Base-by-base conservation (phyloP, 2,329 filamentous ascomycete species). In the Talaromyces rugulosus region DNA sequence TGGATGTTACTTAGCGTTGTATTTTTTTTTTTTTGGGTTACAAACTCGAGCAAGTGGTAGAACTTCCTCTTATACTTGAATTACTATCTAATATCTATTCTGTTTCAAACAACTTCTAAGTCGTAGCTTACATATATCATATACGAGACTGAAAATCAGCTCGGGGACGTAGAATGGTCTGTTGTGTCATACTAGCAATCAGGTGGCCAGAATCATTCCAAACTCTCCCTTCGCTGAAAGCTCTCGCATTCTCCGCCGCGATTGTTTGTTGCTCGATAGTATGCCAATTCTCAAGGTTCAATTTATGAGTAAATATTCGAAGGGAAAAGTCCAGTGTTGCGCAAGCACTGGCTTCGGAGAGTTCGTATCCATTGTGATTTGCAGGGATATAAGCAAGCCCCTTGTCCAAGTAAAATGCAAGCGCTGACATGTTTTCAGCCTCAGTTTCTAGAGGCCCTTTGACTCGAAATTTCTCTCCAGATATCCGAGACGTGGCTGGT, bases 261-360 rank as follows among this genome's bases (percentile, higher is more conserved):
- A 44, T 44, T 1, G 42, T 44, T 44, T 44, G 14, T 23, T 44
- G 42, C 11, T 44, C 42, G 16, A 44, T 6, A n/a, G 83, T 59
- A 66, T 77, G 72, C 81, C 81, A 84, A 27, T 72, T 56, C 6
- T 67, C 65, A 50, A 82, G 8, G 58, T 81, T 72, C 0, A 80
- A 60, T 0, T 75, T 72, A 0, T 71, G 74, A 1, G 68, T 69
- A 62, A 81, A 79, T 6, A 81, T 65, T 0, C 82, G 71, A 61
- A 84, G 61, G 3, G 82, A 77, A 67, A 84, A 84, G 64, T 84
- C 82, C n/a, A 84, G 66, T 9, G 75, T 79, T 2, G 77, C 78
- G 58, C 77, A 81, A 2, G 81, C 79, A 6, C 65, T 74, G 0
- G 72, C 73, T 42, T 83, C 80, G 1, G 79, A 75, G 42, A 83